A percentile compares a stretch with the other conserved stretches of the same genome.
phyloP scores from a whole-genome alignment of 441 rosid species.

The Hypseocharis bilobata region DNA sequence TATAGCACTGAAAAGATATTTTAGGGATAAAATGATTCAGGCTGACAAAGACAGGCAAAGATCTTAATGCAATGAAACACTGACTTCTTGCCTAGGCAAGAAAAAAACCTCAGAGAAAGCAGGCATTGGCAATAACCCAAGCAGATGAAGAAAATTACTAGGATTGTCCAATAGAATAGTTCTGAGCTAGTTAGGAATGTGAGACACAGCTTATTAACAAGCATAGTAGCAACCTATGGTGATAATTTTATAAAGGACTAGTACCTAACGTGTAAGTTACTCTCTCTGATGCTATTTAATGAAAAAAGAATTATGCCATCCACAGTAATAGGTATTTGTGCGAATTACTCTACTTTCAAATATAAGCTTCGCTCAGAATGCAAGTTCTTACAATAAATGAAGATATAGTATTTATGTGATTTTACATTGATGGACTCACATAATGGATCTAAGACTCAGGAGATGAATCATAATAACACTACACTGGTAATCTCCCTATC shows the following conservation, averaged over 20 bases:
- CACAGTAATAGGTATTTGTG: no score
- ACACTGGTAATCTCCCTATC: neutral
- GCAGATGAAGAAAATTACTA: neutral
- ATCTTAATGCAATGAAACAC: neutral
- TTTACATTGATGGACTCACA: neutral
- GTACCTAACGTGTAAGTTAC: neutral
- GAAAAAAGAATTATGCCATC: neutral
- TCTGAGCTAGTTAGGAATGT: neutral
- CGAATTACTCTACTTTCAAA: no score
- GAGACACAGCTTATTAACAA: neutral
- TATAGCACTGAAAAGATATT: constrained; percentile 55
- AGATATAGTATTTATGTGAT: neutral
- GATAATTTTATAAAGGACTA: neutral
- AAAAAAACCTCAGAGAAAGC: neutral
- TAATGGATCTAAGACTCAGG: neutral
- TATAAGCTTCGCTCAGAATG: neutral
- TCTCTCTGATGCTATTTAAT: neutral
- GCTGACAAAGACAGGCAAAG: constrained; percentile 10
- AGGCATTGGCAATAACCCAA: constrained; percentile 2
- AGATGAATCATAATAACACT: neutral
- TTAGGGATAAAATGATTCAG: constrained; percentile 19
- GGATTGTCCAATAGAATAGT: neutral
- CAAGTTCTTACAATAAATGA: no score
- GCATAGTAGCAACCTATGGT: neutral
- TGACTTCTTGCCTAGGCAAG: constrained; percentile 2